phyloP scores from a whole-genome alignment of 108 stramenopile species.

The Discostella stelligeroides region DNA sequence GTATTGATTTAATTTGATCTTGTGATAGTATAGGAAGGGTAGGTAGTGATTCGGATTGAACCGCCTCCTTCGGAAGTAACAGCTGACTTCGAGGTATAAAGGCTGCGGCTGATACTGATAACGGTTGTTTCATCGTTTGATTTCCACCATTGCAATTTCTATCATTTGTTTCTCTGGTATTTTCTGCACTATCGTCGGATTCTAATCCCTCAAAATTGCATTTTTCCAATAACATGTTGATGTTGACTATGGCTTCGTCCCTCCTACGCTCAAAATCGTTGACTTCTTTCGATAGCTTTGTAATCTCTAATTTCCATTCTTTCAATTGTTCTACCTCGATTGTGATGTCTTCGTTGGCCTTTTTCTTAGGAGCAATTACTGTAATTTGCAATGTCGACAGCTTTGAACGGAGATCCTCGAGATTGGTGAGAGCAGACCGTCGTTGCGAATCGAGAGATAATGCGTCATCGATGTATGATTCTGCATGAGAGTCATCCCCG shows the following conservation, averaged over 20 bases:
- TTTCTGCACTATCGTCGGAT: not conserved
- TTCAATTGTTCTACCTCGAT: constrained; percentile 30
- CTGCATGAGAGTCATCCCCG: constrained; percentile 12
- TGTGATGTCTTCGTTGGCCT: constrained; percentile 32
- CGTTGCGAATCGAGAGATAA: constrained; percentile 87
- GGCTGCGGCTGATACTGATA: not conserved
- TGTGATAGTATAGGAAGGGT: constrained; percentile 37
- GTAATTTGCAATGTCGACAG: constrained; percentile 85
- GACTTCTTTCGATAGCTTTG: constrained; percentile 19
- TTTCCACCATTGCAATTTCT: not conserved
- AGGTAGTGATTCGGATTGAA: not conserved
- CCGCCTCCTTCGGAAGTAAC: not conserved
- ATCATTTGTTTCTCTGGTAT: not conserved
- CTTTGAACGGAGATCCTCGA: constrained; percentile 77
- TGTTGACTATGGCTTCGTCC: constrained; percentile 10
- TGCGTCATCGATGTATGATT: constrained; percentile 89
- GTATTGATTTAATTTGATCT: constrained; percentile 46
- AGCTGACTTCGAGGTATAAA: not conserved
- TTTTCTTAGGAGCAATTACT: constrained; percentile 78
- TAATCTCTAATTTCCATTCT: constrained; percentile 37
- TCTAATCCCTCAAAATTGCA: not conserved
- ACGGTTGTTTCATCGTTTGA: not conserved
- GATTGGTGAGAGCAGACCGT: constrained; percentile 67
- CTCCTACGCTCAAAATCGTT: constrained; percentile 30
- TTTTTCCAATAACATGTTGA: constrained; percentile 26